A percentile compares a stretch with the other conserved stretches of the same genome.
These are phyloP conservation scores for Stachybotrys chlorohalonatus DNA, from an alignment of 2,329 filamentous ascomycete species.

Conservation along the genomic window DNA sequence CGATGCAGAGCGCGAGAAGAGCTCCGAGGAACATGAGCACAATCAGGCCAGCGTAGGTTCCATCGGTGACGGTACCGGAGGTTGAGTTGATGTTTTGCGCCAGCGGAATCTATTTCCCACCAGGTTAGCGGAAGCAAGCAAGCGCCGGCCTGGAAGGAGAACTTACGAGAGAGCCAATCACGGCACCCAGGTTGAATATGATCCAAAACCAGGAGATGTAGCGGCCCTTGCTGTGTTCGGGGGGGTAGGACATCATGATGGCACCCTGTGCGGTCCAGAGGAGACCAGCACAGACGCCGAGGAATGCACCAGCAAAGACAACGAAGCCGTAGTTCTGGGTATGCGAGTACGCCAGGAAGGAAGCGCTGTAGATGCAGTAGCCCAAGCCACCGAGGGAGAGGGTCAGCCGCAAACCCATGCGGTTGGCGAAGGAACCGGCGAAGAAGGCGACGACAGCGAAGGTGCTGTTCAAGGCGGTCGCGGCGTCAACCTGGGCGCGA, in stretches of 20 bases:
- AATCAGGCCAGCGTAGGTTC: slow-evolving; percentile 83
- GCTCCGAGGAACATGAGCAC: slow-evolving; percentile 72
- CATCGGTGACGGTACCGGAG: slow-evolving; percentile 50
- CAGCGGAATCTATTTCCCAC: slow-evolving; percentile 44
- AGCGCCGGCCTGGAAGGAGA: neutral
- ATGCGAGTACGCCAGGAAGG: slow-evolving; percentile 62
- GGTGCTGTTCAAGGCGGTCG: slow-evolving; percentile 58
- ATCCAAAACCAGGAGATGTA: slow-evolving; percentile 92
- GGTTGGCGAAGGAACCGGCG: slow-evolving; percentile 69
- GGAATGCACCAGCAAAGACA: slow-evolving; percentile 65
- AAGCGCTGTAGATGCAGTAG: slow-evolving; percentile 64
- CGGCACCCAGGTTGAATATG: slow-evolving; percentile 87
- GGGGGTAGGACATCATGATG: slow-evolving; percentile 85
- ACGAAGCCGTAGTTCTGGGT: slow-evolving; percentile 28
- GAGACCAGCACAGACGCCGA: slow-evolving; percentile 70
- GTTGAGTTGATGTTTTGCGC: slow-evolving; percentile 57
- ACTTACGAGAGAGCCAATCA: slow-evolving; percentile 63
- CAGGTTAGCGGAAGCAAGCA: neutral
- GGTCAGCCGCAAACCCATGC: slow-evolving; percentile 57
- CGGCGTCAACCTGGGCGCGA: slow-evolving; percentile 16
- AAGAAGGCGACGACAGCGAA: slow-evolving; percentile 60
- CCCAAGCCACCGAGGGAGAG: slow-evolving; percentile 65
- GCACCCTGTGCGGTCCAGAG: slow-evolving; percentile 78
- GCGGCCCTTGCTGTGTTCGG: slow-evolving; percentile 71
- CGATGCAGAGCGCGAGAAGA: slow-evolving; percentile 57